Evolutionary conservation across 768 basidiomycete species (phyloP), one percentile per base, ranked within the genome.

Genomic region (Neoboletus magnificus): DNA sequence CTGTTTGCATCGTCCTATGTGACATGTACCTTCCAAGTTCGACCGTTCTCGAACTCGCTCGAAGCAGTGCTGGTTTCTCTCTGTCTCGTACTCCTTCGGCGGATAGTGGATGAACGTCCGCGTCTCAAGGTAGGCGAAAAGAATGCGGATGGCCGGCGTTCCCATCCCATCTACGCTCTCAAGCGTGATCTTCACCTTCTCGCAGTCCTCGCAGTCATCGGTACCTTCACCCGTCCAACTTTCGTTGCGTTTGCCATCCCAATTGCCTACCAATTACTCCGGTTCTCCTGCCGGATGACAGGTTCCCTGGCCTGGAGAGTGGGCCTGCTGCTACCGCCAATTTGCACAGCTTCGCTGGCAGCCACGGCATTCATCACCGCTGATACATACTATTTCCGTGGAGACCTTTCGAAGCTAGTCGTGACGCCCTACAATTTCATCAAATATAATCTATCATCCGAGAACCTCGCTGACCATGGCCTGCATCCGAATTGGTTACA

Each of bases 401-500:
- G 64, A 6, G 59, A 57, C 50, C 50, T 62, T 43, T 52, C 55
- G 25, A 40, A 52, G 7, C 25, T 56, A 5, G 68, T 71, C 30
- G 25, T 75, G 12, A 72, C 76, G 5, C 75, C 76, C 18, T 67
- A 70, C 50, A 76, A 76, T 48, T 73, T 75, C 48, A 39, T 76
- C 60, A 64, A 59, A 36, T 76, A 76, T 54, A 76, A 75, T 55
- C 49, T 74, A n/a, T 66, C 68, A 3, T 51, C 68, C 11, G 58
- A 65, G 16, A 76, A 77, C 61, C 69, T 75, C 33, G 71, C 71
- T 0, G 68, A 66, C 27, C 75, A 77, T 46, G 76, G 75, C 10
- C 51, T 76, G 16, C 76, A 77, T 59, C 76, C 76, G 1, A 65
- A 65, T 22, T 76, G 74, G 75, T 64, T 77, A 6, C 75, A 76